These are phyloP conservation scores for Phalaenopsis equestris DNA, from an alignment of 106 monocot genomes.

Conservation along the genomic window DNA sequence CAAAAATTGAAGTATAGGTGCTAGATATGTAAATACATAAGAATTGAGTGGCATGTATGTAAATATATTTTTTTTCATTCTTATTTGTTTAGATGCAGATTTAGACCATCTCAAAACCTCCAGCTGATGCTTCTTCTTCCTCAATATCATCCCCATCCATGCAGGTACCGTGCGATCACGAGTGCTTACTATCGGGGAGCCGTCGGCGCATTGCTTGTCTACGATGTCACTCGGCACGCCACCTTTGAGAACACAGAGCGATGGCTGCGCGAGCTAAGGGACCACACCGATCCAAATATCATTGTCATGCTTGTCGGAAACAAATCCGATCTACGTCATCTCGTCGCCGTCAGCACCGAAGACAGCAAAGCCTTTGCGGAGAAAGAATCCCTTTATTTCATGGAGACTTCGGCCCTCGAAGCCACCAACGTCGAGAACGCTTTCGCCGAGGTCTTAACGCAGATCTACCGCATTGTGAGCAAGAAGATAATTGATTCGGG, in stretches of 20 bases:
- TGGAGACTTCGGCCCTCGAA: slow-evolving; percentile 50
- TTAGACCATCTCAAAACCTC: no score
- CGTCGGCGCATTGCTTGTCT: slow-evolving; percentile 39
- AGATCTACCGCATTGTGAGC: slow-evolving; percentile 40
- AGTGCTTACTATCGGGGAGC: slow-evolving; percentile 56
- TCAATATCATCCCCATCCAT: no score
- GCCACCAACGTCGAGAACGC: slow-evolving; percentile 44
- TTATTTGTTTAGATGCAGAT: no score
- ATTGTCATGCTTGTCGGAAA: slow-evolving; percentile 49
- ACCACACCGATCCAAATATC: slow-evolving; percentile 47
- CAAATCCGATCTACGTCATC: slow-evolving; percentile 43
- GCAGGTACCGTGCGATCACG: slow-evolving; percentile 47
- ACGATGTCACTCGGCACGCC: slow-evolving; percentile 36
- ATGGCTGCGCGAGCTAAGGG: slow-evolving; percentile 38
- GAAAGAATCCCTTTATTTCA: slow-evolving; percentile 35
- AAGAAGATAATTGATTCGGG: slow-evolving; percentile 28
- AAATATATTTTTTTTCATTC: no score
- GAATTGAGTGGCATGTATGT: no score
- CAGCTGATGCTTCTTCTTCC: no score
- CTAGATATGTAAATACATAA: no score
- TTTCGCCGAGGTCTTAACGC: slow-evolving; percentile 34
- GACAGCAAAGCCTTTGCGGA: slow-evolving; percentile 36
- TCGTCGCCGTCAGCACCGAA: slow-evolving; percentile 30
- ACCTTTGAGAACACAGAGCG: slow-evolving; percentile 46
- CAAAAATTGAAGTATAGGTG: no score